Conservation (phyloP, 257 asterid species). For the Solanum habrochaites region DNA sequence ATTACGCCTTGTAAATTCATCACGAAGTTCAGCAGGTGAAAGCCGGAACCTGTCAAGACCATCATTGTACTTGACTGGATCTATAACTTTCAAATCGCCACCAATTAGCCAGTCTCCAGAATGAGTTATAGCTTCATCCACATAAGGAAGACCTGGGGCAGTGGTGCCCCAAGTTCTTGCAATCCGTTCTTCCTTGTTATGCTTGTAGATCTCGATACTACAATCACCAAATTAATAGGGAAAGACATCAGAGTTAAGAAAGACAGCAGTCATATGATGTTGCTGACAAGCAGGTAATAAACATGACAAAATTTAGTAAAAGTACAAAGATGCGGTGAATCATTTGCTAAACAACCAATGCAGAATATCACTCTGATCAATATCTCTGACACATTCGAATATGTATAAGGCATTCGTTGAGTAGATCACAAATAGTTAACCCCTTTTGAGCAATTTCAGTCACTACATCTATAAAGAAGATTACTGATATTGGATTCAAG, state of each 20-base stretch:
- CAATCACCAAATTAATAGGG: neutral
- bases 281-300: neutral
- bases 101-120: conserved; percentile 91
- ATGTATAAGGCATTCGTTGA: neutral
- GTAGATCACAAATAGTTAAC: neutral
- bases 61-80: conserved; percentile 58
- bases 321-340: neutral
- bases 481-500: neutral
- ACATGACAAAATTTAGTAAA: neutral
- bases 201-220: conserved; percentile 87
- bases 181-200: conserved; percentile 85
- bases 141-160: conserved; percentile 81
- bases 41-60: conserved; percentile 75
- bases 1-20: conserved; percentile 56
- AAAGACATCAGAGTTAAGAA: neutral
- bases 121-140: conserved; percentile 43
- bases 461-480: neutral
- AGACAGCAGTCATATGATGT: neutral
- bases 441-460: neutral
- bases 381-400: neutral
- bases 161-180: conserved; percentile 98
- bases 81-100: conserved; percentile 71
- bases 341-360: neutral
- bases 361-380: neutral
- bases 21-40: conserved; percentile 71